Evolutionary conservation across 768 basidiomycete genomes (phyloP).

Genomic region (Collybiopsis luxurians): DNA sequence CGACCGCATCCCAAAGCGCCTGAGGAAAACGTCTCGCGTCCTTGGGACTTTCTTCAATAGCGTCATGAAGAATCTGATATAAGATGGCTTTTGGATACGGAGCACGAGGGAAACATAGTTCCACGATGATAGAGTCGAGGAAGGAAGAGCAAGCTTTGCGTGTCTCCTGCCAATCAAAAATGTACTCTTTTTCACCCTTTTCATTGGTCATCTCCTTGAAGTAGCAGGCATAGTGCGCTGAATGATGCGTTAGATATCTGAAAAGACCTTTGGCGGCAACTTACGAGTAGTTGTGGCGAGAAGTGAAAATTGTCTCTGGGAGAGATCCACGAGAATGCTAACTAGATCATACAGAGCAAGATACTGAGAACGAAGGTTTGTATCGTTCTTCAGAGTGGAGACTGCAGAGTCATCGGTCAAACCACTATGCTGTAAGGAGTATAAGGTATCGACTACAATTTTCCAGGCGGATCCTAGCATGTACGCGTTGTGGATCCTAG

Average conservation of each 20-base stretch:
- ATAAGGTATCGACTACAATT: constrained; percentile 58
- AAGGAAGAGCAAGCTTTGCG: constrained; percentile 71
- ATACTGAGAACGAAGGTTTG: constrained; percentile 52
- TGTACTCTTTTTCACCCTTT: constrained; percentile 46
- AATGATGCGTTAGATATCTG: constrained; percentile 2
- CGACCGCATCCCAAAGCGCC: constrained; percentile 76
- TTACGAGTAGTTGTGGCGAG: constrained; percentile 70
- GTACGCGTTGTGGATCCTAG: constrained; percentile 79
- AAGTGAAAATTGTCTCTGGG: constrained; percentile 64
- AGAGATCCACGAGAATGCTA: constrained; percentile 53
- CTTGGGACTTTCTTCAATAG: constrained; percentile 67
- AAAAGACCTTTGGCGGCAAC: constrained; percentile 19
- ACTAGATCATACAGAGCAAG: constrained; percentile 66
- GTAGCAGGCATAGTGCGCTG: constrained; percentile 72
- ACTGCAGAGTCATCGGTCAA: constrained; percentile 53
- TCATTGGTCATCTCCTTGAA: constrained; percentile 51
- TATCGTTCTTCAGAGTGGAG: constrained; percentile 48
- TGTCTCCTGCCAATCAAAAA: constrained; percentile 65
- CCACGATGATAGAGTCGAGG: constrained; percentile 80
- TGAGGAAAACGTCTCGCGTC: constrained; percentile 79
- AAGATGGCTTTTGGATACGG: constrained; percentile 66
- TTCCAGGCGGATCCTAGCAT: constrained; percentile 85
- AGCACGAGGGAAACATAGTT: constrained; percentile 73
- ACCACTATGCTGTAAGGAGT: constrained; percentile 51
- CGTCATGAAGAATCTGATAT: constrained; percentile 65